Percentiles rank a stretch among this genome's conserved stretches.
These are phyloP conservation scores for Sugiyamaella grinbergsii DNA, from an alignment of 1,139 yeast genomes.

Conservation along the genomic window DNA sequence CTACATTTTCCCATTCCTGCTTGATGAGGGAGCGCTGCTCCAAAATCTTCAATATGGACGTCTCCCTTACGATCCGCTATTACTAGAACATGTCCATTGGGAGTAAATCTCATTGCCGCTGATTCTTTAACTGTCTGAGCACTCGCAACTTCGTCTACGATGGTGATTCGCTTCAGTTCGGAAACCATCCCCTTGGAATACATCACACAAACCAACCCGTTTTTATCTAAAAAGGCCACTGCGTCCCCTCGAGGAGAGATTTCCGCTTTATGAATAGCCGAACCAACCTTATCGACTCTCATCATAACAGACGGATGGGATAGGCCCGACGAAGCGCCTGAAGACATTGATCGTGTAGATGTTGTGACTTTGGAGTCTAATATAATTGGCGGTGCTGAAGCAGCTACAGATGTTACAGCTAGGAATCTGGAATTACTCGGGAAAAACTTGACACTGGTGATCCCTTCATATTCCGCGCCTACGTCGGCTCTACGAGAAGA, in stretches of 20 bases:
- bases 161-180: conserved; percentile 60
- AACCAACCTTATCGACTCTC: conserved; percentile 79
- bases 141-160: conserved; percentile 75
- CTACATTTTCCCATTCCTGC: conserved; percentile 75
- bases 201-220: conserved; percentile 73
- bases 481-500: conserved; percentile 62
- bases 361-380: conserved; percentile 54
- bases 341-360: conserved; percentile 26
- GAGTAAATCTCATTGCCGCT: conserved; percentile 73
- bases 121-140: conserved; percentile 66
- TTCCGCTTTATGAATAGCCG: conserved; percentile 68
- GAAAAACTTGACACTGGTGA: conserved; percentile 77
- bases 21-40: conserved; percentile 78
- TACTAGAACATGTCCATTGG: conserved; percentile 78
- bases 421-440: conserved; percentile 55
- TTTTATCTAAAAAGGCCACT: conserved; percentile 73
- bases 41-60: conserved; percentile 78
- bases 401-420: conserved; percentile 62
- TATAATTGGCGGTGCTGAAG: conserved; percentile 58
- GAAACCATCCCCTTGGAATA: conserved; percentile 53
- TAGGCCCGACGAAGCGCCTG: conserved; percentile 38
- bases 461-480: conserved; percentile 79
- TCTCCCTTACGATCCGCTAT: conserved; percentile 80
- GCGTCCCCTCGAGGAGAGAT: conserved; percentile 88
- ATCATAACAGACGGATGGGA: conserved; percentile 59